A percentile compares a stretch with the other conserved stretches of the same genome.
These are phyloP conservation scores for Pythium phragmiticola DNA, from an alignment of 352 stramenopile genomes.

Conservation along the genomic window DNA sequence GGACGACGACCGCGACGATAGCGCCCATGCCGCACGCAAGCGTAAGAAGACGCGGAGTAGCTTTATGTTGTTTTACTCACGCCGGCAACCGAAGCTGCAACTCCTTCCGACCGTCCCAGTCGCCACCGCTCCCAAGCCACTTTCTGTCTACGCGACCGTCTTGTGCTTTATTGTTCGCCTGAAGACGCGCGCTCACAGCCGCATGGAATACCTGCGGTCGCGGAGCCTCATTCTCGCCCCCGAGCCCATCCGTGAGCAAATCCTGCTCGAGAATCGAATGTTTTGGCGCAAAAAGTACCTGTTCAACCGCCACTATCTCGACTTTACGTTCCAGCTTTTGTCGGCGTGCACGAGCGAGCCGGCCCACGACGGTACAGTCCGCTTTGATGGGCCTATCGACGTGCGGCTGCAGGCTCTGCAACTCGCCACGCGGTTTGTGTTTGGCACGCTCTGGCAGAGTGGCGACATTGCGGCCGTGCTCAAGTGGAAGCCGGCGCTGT, in stretches of 20 bases:
- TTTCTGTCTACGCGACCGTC: conserved; percentile 30
- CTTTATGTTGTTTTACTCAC: conserved; percentile 88
- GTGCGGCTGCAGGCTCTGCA: conserved; percentile 71
- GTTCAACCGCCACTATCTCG: conserved; percentile 66
- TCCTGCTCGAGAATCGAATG: conserved; percentile 78
- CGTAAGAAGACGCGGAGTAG: conserved; percentile 82
- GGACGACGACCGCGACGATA: conserved; percentile 21
- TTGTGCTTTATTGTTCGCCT: conserved; percentile 27
- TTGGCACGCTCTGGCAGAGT: conserved; percentile 85
- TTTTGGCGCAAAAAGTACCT: conserved; percentile 89
- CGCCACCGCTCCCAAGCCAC: conserved; percentile 14
- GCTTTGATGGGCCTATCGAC: conserved; percentile 47
- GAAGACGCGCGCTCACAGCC: conserved; percentile 23
- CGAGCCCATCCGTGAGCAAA: conserved; percentile 69
- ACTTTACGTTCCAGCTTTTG: conserved; percentile 83
- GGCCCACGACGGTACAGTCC: conserved; percentile 25
- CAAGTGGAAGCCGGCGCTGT: conserved; percentile 70
- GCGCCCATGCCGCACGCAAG: conserved; percentile 17
- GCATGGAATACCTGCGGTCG: conserved; percentile 46
- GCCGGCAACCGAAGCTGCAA: conserved; percentile 43
- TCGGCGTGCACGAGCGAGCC: conserved; percentile 50
- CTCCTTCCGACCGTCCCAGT: neutral
- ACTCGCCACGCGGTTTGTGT: conserved; percentile 83
- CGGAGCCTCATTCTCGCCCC: conserved; percentile 58
- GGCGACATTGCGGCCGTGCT: conserved; percentile 68